Percentiles rank a stretch among this genome's conserved stretches.
Conservation (phyloP, 1,284 basidiomycete genomes). For the Albatrellus sp. region DNA sequence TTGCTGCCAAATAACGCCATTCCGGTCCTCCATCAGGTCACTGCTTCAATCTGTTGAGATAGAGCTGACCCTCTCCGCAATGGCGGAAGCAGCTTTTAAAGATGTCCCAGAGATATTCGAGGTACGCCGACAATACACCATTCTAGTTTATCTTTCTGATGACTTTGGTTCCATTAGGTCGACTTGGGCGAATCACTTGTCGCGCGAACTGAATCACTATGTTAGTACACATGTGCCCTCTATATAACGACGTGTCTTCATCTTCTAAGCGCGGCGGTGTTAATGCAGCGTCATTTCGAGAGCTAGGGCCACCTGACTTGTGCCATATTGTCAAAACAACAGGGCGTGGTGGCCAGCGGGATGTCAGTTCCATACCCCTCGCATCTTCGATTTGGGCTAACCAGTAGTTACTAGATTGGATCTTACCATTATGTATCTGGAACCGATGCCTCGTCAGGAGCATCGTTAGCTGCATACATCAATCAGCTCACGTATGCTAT, state of each 20-base stretch:
- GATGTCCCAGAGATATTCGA: constrained; percentile 66
- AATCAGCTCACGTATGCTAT: constrained; percentile 95
- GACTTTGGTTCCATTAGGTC: constrained; percentile 35
- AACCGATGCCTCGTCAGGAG: constrained; percentile 94
- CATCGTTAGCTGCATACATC: constrained; percentile 94
- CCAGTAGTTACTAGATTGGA: constrained; percentile 46
- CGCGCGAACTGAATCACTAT: constrained; percentile 85
- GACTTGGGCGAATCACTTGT: constrained; percentile 86
- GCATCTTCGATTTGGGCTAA: constrained; percentile 5
- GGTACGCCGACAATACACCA: constrained; percentile 23
- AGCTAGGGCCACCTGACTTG: constrained; percentile 94
- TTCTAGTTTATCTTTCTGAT: background rate
- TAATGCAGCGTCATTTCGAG: constrained; percentile 75
- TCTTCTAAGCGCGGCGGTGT: constrained; percentile 10
- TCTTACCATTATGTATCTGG: constrained; percentile 95
- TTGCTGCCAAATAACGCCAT: background rate
- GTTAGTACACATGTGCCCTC: constrained; percentile 79
- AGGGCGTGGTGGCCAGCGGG: constrained; percentile 72
- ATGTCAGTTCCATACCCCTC: constrained; percentile 42
- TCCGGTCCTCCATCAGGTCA: too few relatives aligned
- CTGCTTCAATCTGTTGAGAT: too few relatives aligned
- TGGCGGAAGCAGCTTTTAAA: constrained; percentile 30
- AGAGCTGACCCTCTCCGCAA: constrained; percentile 9
- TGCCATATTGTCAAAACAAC: constrained; percentile 93
- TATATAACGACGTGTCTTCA: constrained; percentile 45